Evolutionary conservation across 2,329 filamentous ascomycete species (phyloP).

Genomic region (Botrytis fragariae): DNA sequence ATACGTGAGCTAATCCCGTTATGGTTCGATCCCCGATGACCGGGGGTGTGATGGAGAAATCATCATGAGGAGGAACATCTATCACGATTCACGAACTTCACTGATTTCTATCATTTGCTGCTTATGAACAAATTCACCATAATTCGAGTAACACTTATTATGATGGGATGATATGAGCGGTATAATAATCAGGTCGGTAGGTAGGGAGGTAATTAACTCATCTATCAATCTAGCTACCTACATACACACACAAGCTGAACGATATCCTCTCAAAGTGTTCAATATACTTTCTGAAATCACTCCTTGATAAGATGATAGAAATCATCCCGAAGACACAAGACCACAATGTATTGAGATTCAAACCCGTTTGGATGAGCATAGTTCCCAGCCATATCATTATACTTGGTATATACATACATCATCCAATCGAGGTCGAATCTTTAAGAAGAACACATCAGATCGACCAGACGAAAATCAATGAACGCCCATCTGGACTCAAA

Average conservation of each 20-base stretch:
- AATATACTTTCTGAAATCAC: not conserved
- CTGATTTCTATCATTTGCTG: not conserved
- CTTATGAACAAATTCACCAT: not conserved
- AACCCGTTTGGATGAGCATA: not conserved
- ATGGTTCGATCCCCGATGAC: slow-evolving; percentile 5
- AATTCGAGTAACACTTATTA: not conserved
- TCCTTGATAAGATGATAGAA: not conserved
- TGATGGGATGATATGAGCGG: not conserved
- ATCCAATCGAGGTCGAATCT: not conserved
- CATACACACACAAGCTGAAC: not conserved
- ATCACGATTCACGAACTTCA: not conserved
- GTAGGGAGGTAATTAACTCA: not conserved
- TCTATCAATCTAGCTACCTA: not conserved
- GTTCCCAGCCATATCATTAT: not conserved
- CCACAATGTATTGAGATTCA: not conserved
- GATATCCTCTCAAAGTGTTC: not conserved
- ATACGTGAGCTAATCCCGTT: slow-evolving; percentile 11
- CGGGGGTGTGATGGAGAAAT: not conserved
- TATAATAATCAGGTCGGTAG: not conserved
- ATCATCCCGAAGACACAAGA: not conserved
- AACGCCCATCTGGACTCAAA: not conserved
- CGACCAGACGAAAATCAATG: not conserved
- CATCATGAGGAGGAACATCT: not conserved
- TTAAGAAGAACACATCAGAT: not conserved
- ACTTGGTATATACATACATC: not conserved